phyloP scores from a whole-genome alignment of 331 rosid genomes.

The Malus hybrid region DNA sequence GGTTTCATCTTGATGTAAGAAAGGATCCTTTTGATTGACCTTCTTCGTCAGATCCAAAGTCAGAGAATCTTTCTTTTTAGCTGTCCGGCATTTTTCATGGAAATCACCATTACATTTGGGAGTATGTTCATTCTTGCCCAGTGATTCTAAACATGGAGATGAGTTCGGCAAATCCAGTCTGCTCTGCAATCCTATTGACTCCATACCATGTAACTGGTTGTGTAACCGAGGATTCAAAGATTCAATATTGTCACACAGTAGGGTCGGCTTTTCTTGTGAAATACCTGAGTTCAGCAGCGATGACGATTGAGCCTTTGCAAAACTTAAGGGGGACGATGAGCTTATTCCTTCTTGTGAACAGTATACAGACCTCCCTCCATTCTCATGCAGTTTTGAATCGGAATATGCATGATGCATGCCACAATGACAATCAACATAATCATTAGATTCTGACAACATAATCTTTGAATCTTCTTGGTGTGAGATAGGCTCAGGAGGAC shows the following conservation, averaged over 20 bases:
- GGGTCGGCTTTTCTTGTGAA: conserved; percentile 29
- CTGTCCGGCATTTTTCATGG: conserved; percentile 12
- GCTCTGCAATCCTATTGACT: conserved; percentile 28
- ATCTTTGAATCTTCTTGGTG: conserved; percentile 19
- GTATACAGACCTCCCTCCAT: conserved; percentile 43
- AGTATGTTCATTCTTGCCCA: conserved; percentile 24
- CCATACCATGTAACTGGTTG: conserved; percentile 24
- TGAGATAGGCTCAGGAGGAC: conserved; percentile 28
- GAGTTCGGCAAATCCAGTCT: conserved; percentile 29
- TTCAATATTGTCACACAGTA: conserved; percentile 25
- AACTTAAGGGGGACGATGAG: conserved; percentile 38
- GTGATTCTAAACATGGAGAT: conserved; percentile 27
- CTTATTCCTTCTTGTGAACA: conserved; percentile 44
- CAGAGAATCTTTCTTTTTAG: conserved; percentile 22
- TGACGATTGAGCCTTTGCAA: conserved; percentile 34
- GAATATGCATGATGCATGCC: conserved; percentile 58
- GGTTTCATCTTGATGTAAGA: conserved; percentile 26
- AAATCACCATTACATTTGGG: conserved; percentile 17
- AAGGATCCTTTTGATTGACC: conserved; percentile 19
- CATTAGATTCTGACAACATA: conserved; percentile 28
- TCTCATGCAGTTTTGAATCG: conserved; percentile 59
- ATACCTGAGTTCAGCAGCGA: conserved; percentile 27
- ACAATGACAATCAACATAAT: conserved; percentile 15
- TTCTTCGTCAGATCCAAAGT: conserved; percentile 14
- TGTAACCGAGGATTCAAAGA: conserved; percentile 26